These are phyloP conservation scores for Rhodotorula sp. DNA, from an alignment of 1,284 basidiomycete genomes.

Conservation along the genomic window DNA sequence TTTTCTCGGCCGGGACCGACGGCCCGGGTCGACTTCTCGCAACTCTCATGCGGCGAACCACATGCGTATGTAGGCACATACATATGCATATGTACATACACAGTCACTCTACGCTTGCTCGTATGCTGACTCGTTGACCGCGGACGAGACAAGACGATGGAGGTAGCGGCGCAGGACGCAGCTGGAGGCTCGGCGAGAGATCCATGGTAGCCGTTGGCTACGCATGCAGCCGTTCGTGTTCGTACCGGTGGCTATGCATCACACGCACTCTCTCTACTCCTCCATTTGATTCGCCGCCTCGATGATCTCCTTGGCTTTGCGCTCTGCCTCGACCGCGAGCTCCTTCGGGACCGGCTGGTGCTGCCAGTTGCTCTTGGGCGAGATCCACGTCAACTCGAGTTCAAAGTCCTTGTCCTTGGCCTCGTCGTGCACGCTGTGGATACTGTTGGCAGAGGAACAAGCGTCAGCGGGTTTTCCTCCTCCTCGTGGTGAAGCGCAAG, in stretches of 20 bases:
- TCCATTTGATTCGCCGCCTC: slow-evolving; percentile 72
- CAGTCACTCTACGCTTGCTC: no score
- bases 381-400: slow-evolving; percentile 95
- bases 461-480: neutral
- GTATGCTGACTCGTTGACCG: no score
- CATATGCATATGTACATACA: no score
- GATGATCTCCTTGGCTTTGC: slow-evolving; percentile 81
- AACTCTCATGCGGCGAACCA: no score
- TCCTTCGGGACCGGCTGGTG: slow-evolving; percentile 83
- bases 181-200: no score
- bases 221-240: neutral
- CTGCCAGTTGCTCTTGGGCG: slow-evolving; percentile 74
- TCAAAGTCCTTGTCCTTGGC: slow-evolving; percentile 97
- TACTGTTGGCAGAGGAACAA: slow-evolving; percentile 57
- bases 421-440: slow-evolving; percentile 96
- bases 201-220: no score
- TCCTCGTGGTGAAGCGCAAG: neutral
- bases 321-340: slow-evolving; percentile 78
- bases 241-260: neutral
- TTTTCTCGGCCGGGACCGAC: neutral
- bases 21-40: no score
- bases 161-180: no score
- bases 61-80: no score
- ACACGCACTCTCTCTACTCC: slow-evolving; percentile 48
- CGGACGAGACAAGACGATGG: no score